Evolutionary conservation across 139 green algal species (phyloP), one percentile per base, ranked within the genome.

Genomic region (Auxenochlorella pyrenoidosa): DNA sequence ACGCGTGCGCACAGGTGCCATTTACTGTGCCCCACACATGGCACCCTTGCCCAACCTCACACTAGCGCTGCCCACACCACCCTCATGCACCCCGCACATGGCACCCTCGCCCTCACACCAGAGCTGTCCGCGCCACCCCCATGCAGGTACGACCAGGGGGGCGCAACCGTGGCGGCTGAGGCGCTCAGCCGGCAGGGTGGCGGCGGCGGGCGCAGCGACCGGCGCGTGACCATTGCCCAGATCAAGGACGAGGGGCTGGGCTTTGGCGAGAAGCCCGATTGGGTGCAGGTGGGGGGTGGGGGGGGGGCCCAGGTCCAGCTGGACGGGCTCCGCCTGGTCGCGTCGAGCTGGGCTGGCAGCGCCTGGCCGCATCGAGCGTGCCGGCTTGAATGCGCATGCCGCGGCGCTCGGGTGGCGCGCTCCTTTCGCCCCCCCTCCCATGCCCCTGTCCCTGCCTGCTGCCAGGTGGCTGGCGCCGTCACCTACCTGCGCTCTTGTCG

Each of bases 191-290:
- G 75, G 5, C 59, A 86, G 32, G 89, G 88, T 71, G 90, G 87
- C 24, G 93, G 91, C 13, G 92, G 93, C 38, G 91, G 93, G 65
- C 51, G 89, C 3, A 26, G 44, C 40, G 94, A 98, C 88, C 87
- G 93, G 21, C 93, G 95, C 72, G 88, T 93, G 47, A 94, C 87
- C 6, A 81, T 99, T 12, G 59, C 71, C 0, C 86, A 92, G 75
- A 98, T 99, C 81, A 94, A 95, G 88, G 94, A 95, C 47, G 97
- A 99, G 93, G 77, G 85, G 22, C 76, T 99, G 76, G 97, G 96
- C 66, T 84, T 77, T 24, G 75, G 44, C 5, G 92, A 92, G 22
- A 86, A 93, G 71, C 63, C 96, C 8, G 96, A 95, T 34, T 99
- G 88, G 77, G 91, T 98, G 16, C 83, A 83, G 77, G 92, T 97